Percentiles rank a stretch among this genome's conserved stretches.
These are phyloP conservation scores for Anaeramoeba ignava DNA, from an alignment of 78 protist genomes.

Conservation along the genomic window DNA sequence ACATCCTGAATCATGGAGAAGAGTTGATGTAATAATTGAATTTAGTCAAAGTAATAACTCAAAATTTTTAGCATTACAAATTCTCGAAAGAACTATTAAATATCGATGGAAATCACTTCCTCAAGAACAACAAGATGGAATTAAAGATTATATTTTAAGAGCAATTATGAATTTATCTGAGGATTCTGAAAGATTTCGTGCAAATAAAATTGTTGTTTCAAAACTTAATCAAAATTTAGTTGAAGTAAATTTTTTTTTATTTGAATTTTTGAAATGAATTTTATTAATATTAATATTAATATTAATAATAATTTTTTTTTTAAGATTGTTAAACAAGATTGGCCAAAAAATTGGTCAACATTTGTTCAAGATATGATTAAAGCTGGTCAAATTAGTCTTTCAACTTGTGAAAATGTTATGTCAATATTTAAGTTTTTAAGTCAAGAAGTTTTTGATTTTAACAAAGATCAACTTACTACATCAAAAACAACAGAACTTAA, in stretches of 20 bases:
- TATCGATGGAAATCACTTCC: slow-evolving; percentile 75
- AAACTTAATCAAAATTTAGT: slow-evolving; percentile 66
- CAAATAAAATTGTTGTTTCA: slow-evolving; percentile 22
- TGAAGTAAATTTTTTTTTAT: slow-evolving; percentile 23
- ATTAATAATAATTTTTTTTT: slow-evolving; percentile 1
- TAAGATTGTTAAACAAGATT: slow-evolving; percentile 88
- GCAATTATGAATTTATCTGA: slow-evolving; percentile 43
- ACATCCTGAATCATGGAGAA: slow-evolving; percentile 76
- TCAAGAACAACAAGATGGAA: slow-evolving; percentile 47
- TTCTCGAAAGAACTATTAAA: slow-evolving; percentile 54
- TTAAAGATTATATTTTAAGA: slow-evolving; percentile 64
- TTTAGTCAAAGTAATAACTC: no score
- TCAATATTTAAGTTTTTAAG: slow-evolving; percentile 62
- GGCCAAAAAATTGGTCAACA: slow-evolving; percentile 88
- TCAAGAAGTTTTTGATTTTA: slow-evolving; percentile 81
- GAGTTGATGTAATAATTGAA: slow-evolving; percentile 64
- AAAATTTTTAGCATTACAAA: slow-evolving; percentile 44
- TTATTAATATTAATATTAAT: background rate
- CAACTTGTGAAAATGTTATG: slow-evolving; percentile 89
- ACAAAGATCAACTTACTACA: slow-evolving; percentile 68
- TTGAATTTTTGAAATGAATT: background rate
- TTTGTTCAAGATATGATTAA: slow-evolving; percentile 82
- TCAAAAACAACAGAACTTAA: background rate
- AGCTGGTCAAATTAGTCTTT: slow-evolving; percentile 51
- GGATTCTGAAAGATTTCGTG: slow-evolving; percentile 26